Evolutionary conservation across 768 basidiomycete species (phyloP).

Genomic region (Lentinula sp.): DNA sequence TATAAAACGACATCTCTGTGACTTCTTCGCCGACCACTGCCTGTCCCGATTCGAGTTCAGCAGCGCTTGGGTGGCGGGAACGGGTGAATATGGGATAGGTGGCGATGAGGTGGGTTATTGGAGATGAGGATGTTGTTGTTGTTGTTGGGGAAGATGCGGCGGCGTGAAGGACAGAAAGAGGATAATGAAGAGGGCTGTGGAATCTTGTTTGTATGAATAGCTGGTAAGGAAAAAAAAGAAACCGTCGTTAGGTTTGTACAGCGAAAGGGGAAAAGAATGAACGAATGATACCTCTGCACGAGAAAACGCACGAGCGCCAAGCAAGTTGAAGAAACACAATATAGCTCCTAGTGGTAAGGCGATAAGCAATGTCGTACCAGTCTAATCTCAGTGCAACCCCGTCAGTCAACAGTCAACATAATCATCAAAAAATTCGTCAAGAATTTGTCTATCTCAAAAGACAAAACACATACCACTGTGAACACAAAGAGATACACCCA

Average conservation of each 20-base stretch:
- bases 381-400: slow-evolving; percentile 27
- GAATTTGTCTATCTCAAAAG: neutral
- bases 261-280: neutral
- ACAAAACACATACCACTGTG: slow-evolving; percentile 53
- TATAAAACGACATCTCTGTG: slow-evolving; percentile 70
- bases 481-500: slow-evolving; percentile 78
- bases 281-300: slow-evolving; percentile 51
- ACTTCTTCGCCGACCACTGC: slow-evolving; percentile 20
- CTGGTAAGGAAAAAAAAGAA: slow-evolving; percentile 19
- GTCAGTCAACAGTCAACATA: neutral
- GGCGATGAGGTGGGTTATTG: neutral
- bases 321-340: slow-evolving; percentile 69
- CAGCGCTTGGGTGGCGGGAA: slow-evolving; percentile 37
- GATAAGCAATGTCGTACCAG: slow-evolving; percentile 73
- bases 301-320: slow-evolving; percentile 68
- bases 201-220: slow-evolving; percentile 65
- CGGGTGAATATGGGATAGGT: slow-evolving; percentile 68
- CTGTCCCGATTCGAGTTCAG: slow-evolving; percentile 44
- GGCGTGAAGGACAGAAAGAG: slow-evolving; percentile 59
- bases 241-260: neutral
- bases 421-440: no score
- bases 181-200: slow-evolving; percentile 49
- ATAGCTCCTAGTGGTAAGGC: slow-evolving; percentile 73
- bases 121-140: neutral
- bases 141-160: slow-evolving; percentile 18